phyloP scores from a whole-genome alignment of 116 monocot species.

The Papilionanthe hybrid region DNA sequence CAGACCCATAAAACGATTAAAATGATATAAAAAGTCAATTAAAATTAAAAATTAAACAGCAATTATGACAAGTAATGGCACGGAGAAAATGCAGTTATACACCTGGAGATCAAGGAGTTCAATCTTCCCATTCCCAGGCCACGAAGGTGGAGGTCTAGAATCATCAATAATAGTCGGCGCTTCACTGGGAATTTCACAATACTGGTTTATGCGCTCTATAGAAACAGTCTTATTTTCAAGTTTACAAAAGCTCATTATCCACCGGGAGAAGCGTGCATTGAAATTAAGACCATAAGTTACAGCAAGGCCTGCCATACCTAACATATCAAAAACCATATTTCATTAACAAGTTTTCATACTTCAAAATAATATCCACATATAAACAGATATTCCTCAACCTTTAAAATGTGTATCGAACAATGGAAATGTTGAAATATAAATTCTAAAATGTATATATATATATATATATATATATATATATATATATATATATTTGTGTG shows the following conservation, averaged over 20 bases:
- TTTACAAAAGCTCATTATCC: constrained; percentile 98
- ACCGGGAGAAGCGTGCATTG: constrained; percentile 86
- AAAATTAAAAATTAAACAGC: background rate
- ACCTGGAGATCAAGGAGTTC: constrained; percentile 87
- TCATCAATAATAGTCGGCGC: constrained; percentile 65
- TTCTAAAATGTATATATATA: no score
- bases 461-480: no score
- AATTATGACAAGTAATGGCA: constrained; percentile 2
- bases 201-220: constrained; percentile 94
- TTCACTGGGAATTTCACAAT: constrained; percentile 78
- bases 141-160: constrained; percentile 54
- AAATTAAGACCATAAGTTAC: constrained; percentile 95
- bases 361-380: background rate
- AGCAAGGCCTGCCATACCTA: constrained; percentile 99
- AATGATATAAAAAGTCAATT: background rate
- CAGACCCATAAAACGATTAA: background rate
- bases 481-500: no score
- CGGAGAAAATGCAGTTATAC: constrained; percentile 8
- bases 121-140: constrained; percentile 80
- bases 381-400: background rate
- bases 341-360: background rate
- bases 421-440: background rate
- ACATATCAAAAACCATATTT: background rate
- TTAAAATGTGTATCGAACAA: background rate
- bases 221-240: constrained; percentile 96